A percentile compares a stretch with the other conserved stretches of the same genome.
Evolutionary conservation across 192 early-diverging fungal genomes (phyloP).

Genomic region (Spizellomyces punctatus): DNA sequence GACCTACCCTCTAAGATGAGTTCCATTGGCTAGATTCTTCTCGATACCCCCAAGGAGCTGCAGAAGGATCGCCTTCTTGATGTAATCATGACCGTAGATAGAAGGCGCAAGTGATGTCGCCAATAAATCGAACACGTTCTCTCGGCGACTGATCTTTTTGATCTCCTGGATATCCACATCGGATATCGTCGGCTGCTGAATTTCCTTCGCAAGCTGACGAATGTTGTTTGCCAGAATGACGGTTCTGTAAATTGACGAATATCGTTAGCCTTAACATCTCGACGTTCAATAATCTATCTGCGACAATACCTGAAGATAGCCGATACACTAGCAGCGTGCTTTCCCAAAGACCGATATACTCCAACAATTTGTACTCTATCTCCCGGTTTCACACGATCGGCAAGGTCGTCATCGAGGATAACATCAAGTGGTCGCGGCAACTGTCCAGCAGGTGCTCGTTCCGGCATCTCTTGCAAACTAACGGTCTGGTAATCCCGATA

Average conservation of each 20-base stretch:
- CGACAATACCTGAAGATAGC: conserved; percentile 81
- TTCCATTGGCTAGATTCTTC: conserved; percentile 93
- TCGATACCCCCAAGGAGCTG: conserved; percentile 90
- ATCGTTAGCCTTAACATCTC: conserved; percentile 54
- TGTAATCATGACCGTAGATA: conserved; percentile 65
- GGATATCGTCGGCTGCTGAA: conserved; percentile 70
- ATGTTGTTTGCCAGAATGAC: conserved; percentile 88
- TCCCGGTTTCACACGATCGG: conserved; percentile 93
- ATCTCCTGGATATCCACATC: conserved; percentile 90
- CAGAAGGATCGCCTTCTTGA: conserved; percentile 76
- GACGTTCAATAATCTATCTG: conserved; percentile 59
- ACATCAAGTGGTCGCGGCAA: conserved; percentile 93
- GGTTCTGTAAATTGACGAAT: conserved; percentile 62
- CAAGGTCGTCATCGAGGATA: conserved; percentile 94
- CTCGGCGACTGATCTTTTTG: conserved; percentile 66
- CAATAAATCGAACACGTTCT: conserved; percentile 80
- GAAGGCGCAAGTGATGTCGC: conserved; percentile 85
- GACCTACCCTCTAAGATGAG: conserved; percentile 85
- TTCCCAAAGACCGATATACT: conserved; percentile 86
- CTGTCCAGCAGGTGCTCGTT: conserved; percentile 91
- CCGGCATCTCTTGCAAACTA: conserved; percentile 98
- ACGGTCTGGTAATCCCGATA: conserved; percentile 94
- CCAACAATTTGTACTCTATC: conserved; percentile 95
- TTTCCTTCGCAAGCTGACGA: conserved; percentile 69
- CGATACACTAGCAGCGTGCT: conserved; percentile 71